Base-by-base conservation (phyloP, 163 green algal genomes). In the Scenedesmus sp. region DNA sequence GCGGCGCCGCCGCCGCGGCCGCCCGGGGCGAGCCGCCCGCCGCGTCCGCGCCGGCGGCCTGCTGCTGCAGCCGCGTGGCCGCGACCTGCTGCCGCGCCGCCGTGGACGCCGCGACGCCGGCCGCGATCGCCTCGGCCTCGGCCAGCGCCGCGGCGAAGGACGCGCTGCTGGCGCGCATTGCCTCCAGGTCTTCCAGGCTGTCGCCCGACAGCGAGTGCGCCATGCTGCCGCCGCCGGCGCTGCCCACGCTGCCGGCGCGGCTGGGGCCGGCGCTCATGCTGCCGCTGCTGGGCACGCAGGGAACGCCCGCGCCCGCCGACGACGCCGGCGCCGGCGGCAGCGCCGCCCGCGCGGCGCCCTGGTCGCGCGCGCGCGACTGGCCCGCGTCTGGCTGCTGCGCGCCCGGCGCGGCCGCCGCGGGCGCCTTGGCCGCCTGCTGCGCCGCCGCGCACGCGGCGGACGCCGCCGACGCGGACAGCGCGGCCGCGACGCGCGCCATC, bases 111-210 rank as follows among this genome's bases (percentile, higher is more conserved):
- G 45, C 73, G 33, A 64, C 62, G 18, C 50, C 36, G 24, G 60
- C 58, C 29, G 73, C 73, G 28, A 81, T 81, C 14, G 60, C 73
- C 48, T 81, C 73, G 2, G 73, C 73, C 62, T 81, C 73, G 31
- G 60, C 73, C 2, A 81, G 51, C 28, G 73, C 73, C 26, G 73
- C 73, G 4, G 73, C 73, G 54, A 74, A 81, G 11, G 73, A 81
- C 2, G 60, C 60, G 39, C 58, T 73, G 48, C 58, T 39, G 4
- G 33, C 2, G 14, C 51, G 50, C 73, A 81, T 63, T 5, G 48
- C 22, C 22, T 81, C 73, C 9, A 81, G 31, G 33, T 73, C 60
- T n/a, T 63, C 45, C 28, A 74, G 15, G 0, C 60, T 74, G 22
- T 65, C 73, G 10, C 62, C 70, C 70, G 56, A 70, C 9, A 42